These are phyloP conservation scores for Dictyostelium intermedium DNA, from an alignment of 78 protist genomes.

Conservation along the genomic window DNA sequence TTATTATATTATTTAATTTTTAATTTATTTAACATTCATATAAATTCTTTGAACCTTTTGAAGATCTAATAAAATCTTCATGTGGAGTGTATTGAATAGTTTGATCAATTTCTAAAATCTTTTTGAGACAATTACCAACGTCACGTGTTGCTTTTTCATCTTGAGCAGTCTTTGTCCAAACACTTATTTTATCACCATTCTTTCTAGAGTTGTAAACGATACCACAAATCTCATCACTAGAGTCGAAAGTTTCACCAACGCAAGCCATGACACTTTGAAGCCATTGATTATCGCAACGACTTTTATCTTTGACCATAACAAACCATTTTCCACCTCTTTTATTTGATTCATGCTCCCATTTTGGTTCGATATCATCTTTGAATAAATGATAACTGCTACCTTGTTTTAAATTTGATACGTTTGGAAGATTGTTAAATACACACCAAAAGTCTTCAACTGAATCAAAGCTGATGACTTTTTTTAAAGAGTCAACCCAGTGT, in stretches of 20 bases:
- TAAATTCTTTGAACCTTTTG: slow-evolving; percentile 17
- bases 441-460: slow-evolving; percentile 92
- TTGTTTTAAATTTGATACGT: slow-evolving; percentile 19
- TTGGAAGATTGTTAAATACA: slow-evolving; percentile 74
- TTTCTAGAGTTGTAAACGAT: slow-evolving; percentile 55
- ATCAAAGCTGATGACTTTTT: slow-evolving; percentile 81
- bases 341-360: slow-evolving; percentile 72
- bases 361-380: slow-evolving; percentile 81
- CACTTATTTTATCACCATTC: slow-evolving; percentile 64
- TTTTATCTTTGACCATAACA: slow-evolving; percentile 26
- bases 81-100: slow-evolving; percentile 23
- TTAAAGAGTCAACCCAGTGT: slow-evolving; percentile 67
- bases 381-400: slow-evolving; percentile 74
- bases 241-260: slow-evolving; percentile 78
- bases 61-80: slow-evolving; percentile 19
- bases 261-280: slow-evolving; percentile 75
- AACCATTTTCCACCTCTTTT: slow-evolving; percentile 78
- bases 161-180: slow-evolving; percentile 69
- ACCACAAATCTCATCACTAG: slow-evolving; percentile 79
- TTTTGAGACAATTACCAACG: slow-evolving; percentile 47
- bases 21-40: slow-evolving; percentile 15
- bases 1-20: background rate
- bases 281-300: slow-evolving; percentile 58
- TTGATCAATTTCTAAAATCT: slow-evolving; percentile 20
- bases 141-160: slow-evolving; percentile 63